Percentiles rank a stretch among this genome's conserved stretches.
These are phyloP conservation scores for Penicillium frequentans DNA, from an alignment of 2,329 filamentous ascomycete species.

Conservation along the genomic window DNA sequence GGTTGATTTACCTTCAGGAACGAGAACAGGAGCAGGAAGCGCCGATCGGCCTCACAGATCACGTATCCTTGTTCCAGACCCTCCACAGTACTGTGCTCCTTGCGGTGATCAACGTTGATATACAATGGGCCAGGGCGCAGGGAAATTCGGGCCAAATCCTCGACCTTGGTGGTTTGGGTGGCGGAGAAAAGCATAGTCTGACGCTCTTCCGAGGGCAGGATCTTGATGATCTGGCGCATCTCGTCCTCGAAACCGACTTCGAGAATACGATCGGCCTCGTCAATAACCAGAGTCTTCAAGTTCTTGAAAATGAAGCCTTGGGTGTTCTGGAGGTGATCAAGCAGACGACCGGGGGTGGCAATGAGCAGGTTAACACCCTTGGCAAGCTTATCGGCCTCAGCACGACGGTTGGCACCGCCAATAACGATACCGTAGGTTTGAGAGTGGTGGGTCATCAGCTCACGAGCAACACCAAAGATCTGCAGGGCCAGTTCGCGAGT, in stretches of 20 bases:
- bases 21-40: slow-evolving; percentile 89
- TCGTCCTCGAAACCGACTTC: slow-evolving; percentile 99
- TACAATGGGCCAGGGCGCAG: slow-evolving; percentile 87
- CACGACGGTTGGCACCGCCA: slow-evolving; percentile 85
- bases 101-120: slow-evolving; percentile 91
- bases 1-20: slow-evolving; percentile 65
- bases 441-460: slow-evolving; percentile 91
- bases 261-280: slow-evolving; percentile 93
- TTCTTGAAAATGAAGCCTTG: slow-evolving; percentile 90
- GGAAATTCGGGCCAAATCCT: slow-evolving; percentile 93
- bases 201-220: slow-evolving; percentile 79
- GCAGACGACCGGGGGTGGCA: slow-evolving; percentile 85
- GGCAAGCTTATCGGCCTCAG: slow-evolving; percentile 88
- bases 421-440: slow-evolving; percentile 96
- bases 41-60: slow-evolving; percentile 87
- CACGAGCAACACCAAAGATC: slow-evolving; percentile 91
- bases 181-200: slow-evolving; percentile 99
- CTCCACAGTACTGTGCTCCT: slow-evolving; percentile 88
- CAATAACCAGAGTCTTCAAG: slow-evolving; percentile 85
- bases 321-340: slow-evolving; percentile 94
- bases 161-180: slow-evolving; percentile 97
- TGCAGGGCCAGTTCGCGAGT: slow-evolving; percentile 93
- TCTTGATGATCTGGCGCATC: slow-evolving; percentile 95
- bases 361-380: slow-evolving; percentile 96
- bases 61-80: slow-evolving; percentile 96